Evolutionary conservation across 495 filamentous ascomycete species (phyloP).

Genomic region (Daldinia grandis): DNA sequence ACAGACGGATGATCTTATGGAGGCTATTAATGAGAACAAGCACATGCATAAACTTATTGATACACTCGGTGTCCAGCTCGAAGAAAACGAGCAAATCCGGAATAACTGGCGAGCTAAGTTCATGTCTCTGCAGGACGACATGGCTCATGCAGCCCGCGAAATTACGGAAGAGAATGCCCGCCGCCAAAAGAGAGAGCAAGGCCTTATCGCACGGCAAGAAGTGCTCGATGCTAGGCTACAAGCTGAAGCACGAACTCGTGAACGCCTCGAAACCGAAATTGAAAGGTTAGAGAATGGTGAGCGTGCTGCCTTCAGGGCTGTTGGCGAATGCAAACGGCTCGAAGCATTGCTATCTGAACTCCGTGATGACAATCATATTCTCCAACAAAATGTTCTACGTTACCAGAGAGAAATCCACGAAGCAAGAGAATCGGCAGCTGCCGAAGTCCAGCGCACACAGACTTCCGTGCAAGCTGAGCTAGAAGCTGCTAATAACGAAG

Average conservation of each 20-base stretch:
- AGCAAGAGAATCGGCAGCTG: slow-evolving; percentile 75
- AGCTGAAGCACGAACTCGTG: slow-evolving; percentile 77
- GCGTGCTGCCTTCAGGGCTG: slow-evolving; percentile 68
- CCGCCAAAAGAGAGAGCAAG: slow-evolving; percentile 76
- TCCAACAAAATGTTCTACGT: slow-evolving; percentile 70
- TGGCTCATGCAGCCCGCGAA: slow-evolving; percentile 77
- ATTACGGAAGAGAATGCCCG: slow-evolving; percentile 81
- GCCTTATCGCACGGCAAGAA: slow-evolving; percentile 76
- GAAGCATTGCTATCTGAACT: slow-evolving; percentile 71
- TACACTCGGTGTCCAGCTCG: slow-evolving; percentile 74
- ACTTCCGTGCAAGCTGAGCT: slow-evolving; percentile 81
- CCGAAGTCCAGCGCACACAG: slow-evolving; percentile 80
- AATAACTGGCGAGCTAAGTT: slow-evolving; percentile 82
- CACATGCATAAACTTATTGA: slow-evolving; percentile 71
- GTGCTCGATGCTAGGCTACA: slow-evolving; percentile 79
- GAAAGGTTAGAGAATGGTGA: slow-evolving; percentile 78
- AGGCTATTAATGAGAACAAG: slow-evolving; percentile 55
- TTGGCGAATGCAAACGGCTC: slow-evolving; percentile 66
- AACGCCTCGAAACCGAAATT: slow-evolving; percentile 82
- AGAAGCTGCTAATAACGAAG: slow-evolving; percentile 80
- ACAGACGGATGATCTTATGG: slow-evolving; percentile 52
- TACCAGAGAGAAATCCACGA: slow-evolving; percentile 85
- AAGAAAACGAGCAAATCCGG: slow-evolving; percentile 82
- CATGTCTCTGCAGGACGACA: slow-evolving; percentile 81
- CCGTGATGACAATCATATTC: slow-evolving; percentile 71